Conservation (phyloP, 345 rosid species). For the Linum trigynum region DNA sequence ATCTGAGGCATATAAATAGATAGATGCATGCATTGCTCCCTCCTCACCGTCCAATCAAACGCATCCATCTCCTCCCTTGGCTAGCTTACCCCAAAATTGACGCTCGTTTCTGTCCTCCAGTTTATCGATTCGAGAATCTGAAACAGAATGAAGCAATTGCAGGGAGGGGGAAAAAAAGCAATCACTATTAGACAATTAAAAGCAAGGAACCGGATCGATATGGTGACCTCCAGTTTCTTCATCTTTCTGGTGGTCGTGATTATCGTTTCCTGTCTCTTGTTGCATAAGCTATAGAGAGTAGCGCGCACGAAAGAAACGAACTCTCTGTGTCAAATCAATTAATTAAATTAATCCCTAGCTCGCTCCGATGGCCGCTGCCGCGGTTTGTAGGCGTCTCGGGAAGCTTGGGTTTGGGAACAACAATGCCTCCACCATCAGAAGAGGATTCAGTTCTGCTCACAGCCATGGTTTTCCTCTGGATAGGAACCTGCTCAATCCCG, state of each 20-base stretch:
- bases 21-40: no score
- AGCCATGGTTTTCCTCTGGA: slow-evolving; percentile 14
- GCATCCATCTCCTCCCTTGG: no score
- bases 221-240: not conserved
- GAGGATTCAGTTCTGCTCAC: slow-evolving; percentile 2
- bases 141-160: no score
- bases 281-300: not conserved
- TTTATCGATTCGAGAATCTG: no score
- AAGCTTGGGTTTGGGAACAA: not conserved
- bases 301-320: no score
- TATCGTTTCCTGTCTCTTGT: not conserved
- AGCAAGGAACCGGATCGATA: not conserved
- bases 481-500: not conserved
- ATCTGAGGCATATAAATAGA: no score
- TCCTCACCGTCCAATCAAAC: no score
- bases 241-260: not conserved
- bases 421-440: not conserved
- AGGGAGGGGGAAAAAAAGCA: not conserved
- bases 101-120: no score
- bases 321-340: no score
- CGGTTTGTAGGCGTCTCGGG: not conserved
- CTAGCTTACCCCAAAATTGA: no score
- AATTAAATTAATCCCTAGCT: no score
- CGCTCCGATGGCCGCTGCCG: not conserved
- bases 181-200: not conserved